These are phyloP conservation scores for Vigna angularis DNA, from an alignment of 306 rosid species.

Conservation along the genomic window DNA sequence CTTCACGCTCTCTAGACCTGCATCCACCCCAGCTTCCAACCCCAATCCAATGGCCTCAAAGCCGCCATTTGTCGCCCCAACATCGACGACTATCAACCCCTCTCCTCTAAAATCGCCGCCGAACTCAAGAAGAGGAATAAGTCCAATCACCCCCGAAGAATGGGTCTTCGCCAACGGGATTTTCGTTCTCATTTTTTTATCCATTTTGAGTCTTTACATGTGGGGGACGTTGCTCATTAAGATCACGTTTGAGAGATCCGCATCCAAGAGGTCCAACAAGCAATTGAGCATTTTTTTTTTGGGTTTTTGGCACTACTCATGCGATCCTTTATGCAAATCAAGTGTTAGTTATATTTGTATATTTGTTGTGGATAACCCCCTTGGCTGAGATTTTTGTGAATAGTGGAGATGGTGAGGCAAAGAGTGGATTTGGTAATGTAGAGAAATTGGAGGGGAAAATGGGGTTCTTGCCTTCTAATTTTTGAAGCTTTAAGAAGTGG, in stretches of 20 bases:
- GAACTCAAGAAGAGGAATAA: constrained; percentile 71
- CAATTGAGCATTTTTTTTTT: constrained; percentile 60
- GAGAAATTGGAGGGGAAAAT: constrained; percentile 68
- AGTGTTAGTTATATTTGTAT: constrained; percentile 48
- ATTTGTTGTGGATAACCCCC: constrained; percentile 77
- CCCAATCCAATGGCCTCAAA: constrained; percentile 51
- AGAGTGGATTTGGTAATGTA: constrained; percentile 46
- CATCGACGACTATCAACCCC: constrained; percentile 42
- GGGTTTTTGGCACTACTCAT: constrained; percentile 63
- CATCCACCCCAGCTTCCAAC: constrained; percentile 81
- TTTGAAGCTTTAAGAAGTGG: constrained; percentile 63
- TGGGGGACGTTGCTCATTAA: constrained; percentile 49
- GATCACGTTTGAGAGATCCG: constrained; percentile 75
- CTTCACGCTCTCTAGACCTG: constrained; percentile 77
- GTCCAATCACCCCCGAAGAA: too few species aligned
- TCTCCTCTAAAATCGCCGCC: constrained; percentile 51
- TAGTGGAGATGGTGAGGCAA: constrained; percentile 32
- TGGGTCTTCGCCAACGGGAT: too few species aligned
- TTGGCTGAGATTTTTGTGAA: constrained; percentile 66
- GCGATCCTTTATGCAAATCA: constrained; percentile 59
- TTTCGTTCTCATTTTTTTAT: constrained; percentile 63
- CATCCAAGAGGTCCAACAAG: constrained; percentile 80
- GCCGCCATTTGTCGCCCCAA: constrained; percentile 87
- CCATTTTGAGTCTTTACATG: constrained; percentile 53
- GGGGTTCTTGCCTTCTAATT: constrained; percentile 62